Conservation (phyloP, 805 yeast genomes). For the Pichia heedii region DNA sequence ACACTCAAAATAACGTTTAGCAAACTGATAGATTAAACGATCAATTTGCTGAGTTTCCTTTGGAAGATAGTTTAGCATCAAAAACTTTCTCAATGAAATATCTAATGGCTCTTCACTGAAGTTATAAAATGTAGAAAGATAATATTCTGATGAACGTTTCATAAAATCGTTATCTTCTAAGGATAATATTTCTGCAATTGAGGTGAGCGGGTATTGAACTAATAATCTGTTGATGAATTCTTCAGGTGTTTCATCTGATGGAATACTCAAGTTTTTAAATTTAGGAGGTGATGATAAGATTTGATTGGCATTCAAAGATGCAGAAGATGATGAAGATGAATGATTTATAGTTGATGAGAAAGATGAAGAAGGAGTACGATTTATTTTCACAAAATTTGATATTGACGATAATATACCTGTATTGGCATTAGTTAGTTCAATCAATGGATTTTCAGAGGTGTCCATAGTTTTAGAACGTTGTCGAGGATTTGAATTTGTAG, state of each 20-base stretch:
- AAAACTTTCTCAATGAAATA: slow-evolving; percentile 50
- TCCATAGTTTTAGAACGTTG: slow-evolving; percentile 28
- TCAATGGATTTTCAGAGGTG: slow-evolving; percentile 16
- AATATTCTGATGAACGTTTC: slow-evolving; percentile 16
- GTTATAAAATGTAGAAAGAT: slow-evolving; percentile 30
- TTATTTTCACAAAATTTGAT: slow-evolving; percentile 22
- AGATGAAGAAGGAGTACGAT: slow-evolving; percentile 8
- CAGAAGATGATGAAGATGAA: not conserved
- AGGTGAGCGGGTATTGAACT: slow-evolving; percentile 19
- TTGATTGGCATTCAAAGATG: not conserved
- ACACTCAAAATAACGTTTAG: slow-evolving; percentile 38
- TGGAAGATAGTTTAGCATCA: slow-evolving; percentile 53
- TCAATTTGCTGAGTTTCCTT: slow-evolving; percentile 73
- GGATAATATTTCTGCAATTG: slow-evolving; percentile 23
- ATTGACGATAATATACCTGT: slow-evolving; percentile 24
- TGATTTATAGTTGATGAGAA: not conserved
- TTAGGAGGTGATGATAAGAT: not conserved
- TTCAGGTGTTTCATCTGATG: slow-evolving; percentile 22
- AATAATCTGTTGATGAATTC: slow-evolving; percentile 27
- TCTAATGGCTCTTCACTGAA: slow-evolving; percentile 54
- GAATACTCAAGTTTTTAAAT: not conserved
- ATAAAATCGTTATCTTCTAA: slow-evolving; percentile 23
- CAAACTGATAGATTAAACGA: slow-evolving; percentile 50
- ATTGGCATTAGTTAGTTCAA: slow-evolving; percentile 7
- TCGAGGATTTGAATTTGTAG: slow-evolving; percentile 5